These are phyloP conservation scores for Handroanthus guayacan DNA, from an alignment of 257 asterid genomes.

Conservation along the genomic window DNA sequence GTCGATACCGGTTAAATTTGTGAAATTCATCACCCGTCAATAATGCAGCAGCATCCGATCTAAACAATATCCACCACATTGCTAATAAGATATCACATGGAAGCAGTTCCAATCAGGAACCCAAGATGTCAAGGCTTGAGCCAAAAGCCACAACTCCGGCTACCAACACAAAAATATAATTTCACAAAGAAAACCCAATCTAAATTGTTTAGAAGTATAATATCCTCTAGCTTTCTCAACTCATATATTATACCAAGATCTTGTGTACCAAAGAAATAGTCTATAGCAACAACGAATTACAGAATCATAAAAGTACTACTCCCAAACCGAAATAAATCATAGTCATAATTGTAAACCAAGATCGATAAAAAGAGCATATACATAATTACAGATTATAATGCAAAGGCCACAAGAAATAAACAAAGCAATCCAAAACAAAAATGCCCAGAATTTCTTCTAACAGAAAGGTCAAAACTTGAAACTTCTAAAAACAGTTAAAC, in stretches of 20 bases:
- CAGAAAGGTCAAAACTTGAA: constrained; percentile 35
- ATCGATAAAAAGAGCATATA: neutral
- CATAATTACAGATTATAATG: neutral
- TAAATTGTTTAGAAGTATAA: neutral
- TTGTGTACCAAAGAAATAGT: neutral
- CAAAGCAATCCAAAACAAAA: constrained; percentile 15
- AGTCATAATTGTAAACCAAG: neutral
- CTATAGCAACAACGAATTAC: too few relatives aligned
- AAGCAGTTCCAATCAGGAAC: neutral
- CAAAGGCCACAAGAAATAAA: constrained; percentile 26
- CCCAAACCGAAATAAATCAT: neutral
- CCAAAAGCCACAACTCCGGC: neutral
- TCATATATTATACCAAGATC: neutral
- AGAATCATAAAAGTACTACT: neutral
- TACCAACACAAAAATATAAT: constrained; percentile 1
- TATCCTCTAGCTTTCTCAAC: neutral
- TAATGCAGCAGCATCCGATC: constrained; percentile 49
- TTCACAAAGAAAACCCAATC: neutral
- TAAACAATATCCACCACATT: constrained; percentile 1
- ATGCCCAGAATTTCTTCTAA: constrained; percentile 12
- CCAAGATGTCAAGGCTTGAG: neutral
- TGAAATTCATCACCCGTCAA: constrained; percentile 50
- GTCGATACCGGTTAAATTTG: constrained; percentile 44
- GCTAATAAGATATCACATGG: constrained; percentile 6
- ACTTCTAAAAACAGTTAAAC: constrained; percentile 26